A percentile compares a stretch with the other conserved stretches of the same genome.
phyloP scores from a whole-genome alignment of 2,329 filamentous ascomycete genomes.

The Penicillium nordicum region DNA sequence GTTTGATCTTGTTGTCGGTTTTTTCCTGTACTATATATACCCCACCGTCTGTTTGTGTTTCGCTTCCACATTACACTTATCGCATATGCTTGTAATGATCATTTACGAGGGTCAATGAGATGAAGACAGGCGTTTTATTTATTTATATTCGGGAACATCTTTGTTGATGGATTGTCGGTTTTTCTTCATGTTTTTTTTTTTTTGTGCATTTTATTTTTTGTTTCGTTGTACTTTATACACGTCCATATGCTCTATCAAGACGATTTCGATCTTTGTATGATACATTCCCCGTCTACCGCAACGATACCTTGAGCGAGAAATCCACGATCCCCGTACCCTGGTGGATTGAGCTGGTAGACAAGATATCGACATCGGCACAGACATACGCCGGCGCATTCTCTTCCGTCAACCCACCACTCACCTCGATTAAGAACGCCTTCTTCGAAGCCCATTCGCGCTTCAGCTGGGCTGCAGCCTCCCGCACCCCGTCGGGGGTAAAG shows the following conservation, averaged over 20 bases:
- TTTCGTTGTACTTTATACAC: slow-evolving; percentile 18
- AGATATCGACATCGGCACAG: slow-evolving; percentile 79
- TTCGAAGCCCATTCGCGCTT: slow-evolving; percentile 75
- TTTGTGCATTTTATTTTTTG: not conserved
- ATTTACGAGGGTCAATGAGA: slow-evolving; percentile 20
- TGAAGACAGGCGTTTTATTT: slow-evolving; percentile 12
- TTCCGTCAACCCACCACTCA: slow-evolving; percentile 82
- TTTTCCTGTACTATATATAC: slow-evolving; percentile 16
- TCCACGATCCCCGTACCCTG: slow-evolving; percentile 92
- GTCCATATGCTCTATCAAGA: slow-evolving; percentile 10
- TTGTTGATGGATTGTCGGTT: not conserved
- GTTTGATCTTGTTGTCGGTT: slow-evolving; percentile 22
- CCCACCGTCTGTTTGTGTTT: slow-evolving; percentile 7
- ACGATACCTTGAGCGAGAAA: slow-evolving; percentile 84
- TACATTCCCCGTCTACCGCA: slow-evolving; percentile 26
- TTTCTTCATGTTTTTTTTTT: too few species aligned
- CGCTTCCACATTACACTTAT: slow-evolving; percentile 3
- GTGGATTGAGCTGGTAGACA: slow-evolving; percentile 95
- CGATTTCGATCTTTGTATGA: slow-evolving; percentile 1
- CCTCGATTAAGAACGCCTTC: slow-evolving; percentile 76
- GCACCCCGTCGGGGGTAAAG: slow-evolving; percentile 76
- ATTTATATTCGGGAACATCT: too few species aligned
- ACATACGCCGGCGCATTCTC: slow-evolving; percentile 77
- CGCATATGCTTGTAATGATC: slow-evolving; percentile 16
- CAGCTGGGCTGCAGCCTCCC: slow-evolving; percentile 67